Evolutionary conservation across 2,329 filamentous ascomycete genomes (phyloP).

Genomic region (Alternaria solani): DNA sequence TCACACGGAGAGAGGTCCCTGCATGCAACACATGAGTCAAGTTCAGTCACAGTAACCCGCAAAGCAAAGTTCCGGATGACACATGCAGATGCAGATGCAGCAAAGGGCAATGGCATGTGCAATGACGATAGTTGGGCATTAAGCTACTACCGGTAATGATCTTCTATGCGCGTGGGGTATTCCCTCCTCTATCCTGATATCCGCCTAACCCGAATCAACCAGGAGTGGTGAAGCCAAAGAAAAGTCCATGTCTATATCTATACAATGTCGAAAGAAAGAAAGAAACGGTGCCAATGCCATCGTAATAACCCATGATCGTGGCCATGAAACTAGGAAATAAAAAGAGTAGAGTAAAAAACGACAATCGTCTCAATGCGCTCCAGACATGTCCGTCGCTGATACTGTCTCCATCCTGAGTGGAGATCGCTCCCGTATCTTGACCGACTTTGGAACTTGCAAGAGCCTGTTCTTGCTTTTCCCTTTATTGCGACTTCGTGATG

Average conservation of each 20-base stretch:
- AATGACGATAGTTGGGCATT: not conserved
- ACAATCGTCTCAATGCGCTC: constrained; percentile 15
- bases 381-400: not conserved
- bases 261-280: not conserved
- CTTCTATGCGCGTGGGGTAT: not conserved
- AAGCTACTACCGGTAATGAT: not conserved
- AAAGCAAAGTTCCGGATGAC: not conserved
- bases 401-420: constrained; percentile 1
- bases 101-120: not conserved
- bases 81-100: not conserved
- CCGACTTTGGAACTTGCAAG: constrained; percentile 10
- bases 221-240: not conserved
- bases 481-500: constrained; percentile 14
- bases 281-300: not conserved
- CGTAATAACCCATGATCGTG: not conserved
- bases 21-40: not conserved
- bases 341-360: not conserved
- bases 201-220: not conserved
- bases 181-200: not conserved
- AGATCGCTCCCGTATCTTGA: constrained; percentile 12
- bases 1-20: not conserved
- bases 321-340: not conserved
- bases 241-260: not conserved
- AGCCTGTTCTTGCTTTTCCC: not conserved
- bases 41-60: not conserved